Conservation (phyloP, 23 red algal species). For the Gracilariopsis chorda region DNA sequence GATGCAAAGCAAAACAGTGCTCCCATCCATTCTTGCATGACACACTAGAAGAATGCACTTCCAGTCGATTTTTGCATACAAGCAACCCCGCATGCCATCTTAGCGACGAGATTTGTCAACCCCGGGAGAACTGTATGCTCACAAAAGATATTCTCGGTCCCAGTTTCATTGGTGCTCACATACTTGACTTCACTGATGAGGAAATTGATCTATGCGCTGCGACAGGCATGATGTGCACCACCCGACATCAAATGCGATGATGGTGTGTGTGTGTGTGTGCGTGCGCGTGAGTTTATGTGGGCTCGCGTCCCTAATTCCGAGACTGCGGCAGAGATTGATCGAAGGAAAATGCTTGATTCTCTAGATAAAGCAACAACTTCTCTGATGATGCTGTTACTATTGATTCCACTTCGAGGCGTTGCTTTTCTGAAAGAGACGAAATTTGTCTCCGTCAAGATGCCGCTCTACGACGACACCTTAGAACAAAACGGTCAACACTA, state of each 20-base stretch:
- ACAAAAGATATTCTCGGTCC: constrained; percentile 58
- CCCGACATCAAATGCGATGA: constrained; percentile 89
- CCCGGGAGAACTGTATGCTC: constrained; percentile 75
- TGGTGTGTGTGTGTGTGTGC: too few relatives aligned
- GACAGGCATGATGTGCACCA: constrained; percentile 81
- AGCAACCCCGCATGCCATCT: constrained; percentile 72
- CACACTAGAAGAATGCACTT: constrained; percentile 75
- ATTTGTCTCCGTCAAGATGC: too few relatives aligned
- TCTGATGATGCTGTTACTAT: too few relatives aligned
- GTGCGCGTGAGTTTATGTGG: too few relatives aligned
- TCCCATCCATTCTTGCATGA: constrained; percentile 94
- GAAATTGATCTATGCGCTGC: constrained; percentile 72
- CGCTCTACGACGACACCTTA: too few relatives aligned
- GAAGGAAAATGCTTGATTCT: too few relatives aligned
- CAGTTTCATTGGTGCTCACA: constrained; percentile 78
- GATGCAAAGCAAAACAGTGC: background rate
- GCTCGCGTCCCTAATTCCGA: too few relatives aligned
- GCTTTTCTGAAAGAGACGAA: too few relatives aligned
- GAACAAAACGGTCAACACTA: too few relatives aligned
- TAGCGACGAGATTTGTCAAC: constrained; percentile 62
- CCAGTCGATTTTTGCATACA: constrained; percentile 60
- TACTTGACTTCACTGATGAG: constrained; percentile 81
- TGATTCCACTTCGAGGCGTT: too few relatives aligned
- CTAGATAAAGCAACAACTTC: too few relatives aligned
- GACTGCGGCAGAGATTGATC: too few relatives aligned